Evolutionary conservation across 345 rosid species (phyloP).

Genomic region (Eutrema japonicum): DNA sequence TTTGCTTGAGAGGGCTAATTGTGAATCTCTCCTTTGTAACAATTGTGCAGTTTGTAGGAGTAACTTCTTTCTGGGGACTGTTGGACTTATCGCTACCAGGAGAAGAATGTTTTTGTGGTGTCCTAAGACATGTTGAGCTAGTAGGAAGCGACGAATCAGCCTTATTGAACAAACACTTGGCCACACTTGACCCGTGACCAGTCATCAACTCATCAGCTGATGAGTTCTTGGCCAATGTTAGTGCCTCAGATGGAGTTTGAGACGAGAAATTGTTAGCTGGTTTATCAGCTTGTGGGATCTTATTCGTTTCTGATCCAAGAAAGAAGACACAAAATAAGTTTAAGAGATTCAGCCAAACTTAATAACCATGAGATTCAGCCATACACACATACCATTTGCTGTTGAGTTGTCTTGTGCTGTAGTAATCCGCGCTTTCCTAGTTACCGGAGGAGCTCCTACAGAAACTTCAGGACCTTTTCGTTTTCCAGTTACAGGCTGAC

Average conservation of each 20-base stretch:
- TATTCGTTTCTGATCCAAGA: slow-evolving; percentile 26
- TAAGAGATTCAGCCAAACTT: background rate
- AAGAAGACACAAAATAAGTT: slow-evolving; percentile 6
- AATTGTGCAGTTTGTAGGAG: slow-evolving; percentile 71
- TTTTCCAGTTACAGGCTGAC: slow-evolving; percentile 50
- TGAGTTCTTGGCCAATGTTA: slow-evolving; percentile 27
- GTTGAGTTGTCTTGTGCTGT: slow-evolving; percentile 39
- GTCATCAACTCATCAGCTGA: slow-evolving; percentile 27
- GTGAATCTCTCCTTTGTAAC: slow-evolving; percentile 66
- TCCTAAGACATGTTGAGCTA: slow-evolving; percentile 56
- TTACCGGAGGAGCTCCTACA: slow-evolving; percentile 44
- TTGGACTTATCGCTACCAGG: slow-evolving; percentile 48
- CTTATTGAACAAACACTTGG: slow-evolving; percentile 66
- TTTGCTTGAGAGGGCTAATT: slow-evolving; percentile 75
- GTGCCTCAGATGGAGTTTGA: slow-evolving; percentile 39
- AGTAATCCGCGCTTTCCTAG: slow-evolving; percentile 55
- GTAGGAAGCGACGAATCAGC: slow-evolving; percentile 45
- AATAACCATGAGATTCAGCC: background rate
- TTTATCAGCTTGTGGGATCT: slow-evolving; percentile 26
- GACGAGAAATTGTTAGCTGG: slow-evolving; percentile 23
- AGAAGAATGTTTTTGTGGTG: slow-evolving; percentile 62
- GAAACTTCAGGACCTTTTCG: slow-evolving; percentile 48
- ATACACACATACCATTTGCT: slow-evolving; percentile 50
- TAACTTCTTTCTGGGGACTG: slow-evolving; percentile 49
- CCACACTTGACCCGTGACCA: slow-evolving; percentile 55